Conservation (phyloP, 768 basidiomycete genomes). For the Hebeloma cylindrosporum region DNA sequence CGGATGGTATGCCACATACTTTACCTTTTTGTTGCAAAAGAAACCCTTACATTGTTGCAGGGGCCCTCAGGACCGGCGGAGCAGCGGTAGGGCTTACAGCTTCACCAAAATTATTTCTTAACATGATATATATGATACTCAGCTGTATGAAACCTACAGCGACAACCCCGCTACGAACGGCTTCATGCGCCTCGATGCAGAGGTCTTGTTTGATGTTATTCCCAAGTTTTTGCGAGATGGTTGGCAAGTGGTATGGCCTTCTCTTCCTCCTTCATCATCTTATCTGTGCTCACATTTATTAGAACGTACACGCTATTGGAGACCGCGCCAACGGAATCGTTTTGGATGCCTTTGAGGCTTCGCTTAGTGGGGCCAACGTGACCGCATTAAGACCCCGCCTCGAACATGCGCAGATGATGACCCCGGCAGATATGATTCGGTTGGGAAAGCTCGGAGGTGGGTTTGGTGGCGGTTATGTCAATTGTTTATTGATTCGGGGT, state of each 20-base stretch:
- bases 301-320: constrained; percentile 89
- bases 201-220: constrained; percentile 61
- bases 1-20: constrained; percentile 49
- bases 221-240: constrained; percentile 73
- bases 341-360: constrained; percentile 77
- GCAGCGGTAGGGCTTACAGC: constrained; percentile 60
- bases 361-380: constrained; percentile 59
- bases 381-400: constrained; percentile 72
- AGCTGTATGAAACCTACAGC: constrained; percentile 81
- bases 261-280: background rate
- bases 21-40: background rate
- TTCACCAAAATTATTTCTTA: background rate
- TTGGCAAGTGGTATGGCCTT: constrained; percentile 82
- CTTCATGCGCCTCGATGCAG: constrained; percentile 69
- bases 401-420: constrained; percentile 91
- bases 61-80: constrained; percentile 86
- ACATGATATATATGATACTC: constrained; percentile 1
- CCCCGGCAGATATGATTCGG: constrained; percentile 69
- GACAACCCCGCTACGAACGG: constrained; percentile 77
- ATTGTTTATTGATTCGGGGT: constrained; percentile 9
- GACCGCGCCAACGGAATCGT: constrained; percentile 87
- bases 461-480: constrained; percentile 16
- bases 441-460: constrained; percentile 79
- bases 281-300: background rate
- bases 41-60: constrained; percentile 33